Conservation (phyloP, 768 basidiomycete genomes). For the Cystobasidium onofrii region DNA sequence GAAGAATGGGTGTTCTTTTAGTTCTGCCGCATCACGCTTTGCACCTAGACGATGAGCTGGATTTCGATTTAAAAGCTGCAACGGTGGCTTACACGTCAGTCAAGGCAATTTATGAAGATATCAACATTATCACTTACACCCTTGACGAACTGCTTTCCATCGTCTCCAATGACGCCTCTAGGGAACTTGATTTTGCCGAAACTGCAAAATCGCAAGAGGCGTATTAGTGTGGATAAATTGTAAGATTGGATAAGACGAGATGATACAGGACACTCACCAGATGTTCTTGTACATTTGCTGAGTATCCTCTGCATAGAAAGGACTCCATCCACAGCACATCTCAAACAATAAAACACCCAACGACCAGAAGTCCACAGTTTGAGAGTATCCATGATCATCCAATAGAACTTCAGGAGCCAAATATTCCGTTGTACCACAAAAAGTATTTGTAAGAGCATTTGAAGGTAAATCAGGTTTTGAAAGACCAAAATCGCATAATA, state of each 20-base stretch:
- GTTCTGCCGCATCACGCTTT: conserved; percentile 76
- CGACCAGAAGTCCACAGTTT: conserved; percentile 89
- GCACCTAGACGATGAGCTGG: conserved; percentile 96
- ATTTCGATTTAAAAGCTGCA: conserved; percentile 89
- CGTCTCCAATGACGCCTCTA: conserved; percentile 89
- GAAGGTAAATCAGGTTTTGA: conserved; percentile 90
- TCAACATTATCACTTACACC: conserved; percentile 82
- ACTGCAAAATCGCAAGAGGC: conserved; percentile 50
- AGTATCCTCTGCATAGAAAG: conserved; percentile 97
- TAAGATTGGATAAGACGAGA: neutral
- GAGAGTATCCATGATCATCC: conserved; percentile 95
- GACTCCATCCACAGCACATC: conserved; percentile 99
- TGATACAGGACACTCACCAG: conserved; percentile 30
- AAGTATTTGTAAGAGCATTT: conserved; percentile 95
- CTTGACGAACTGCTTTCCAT: conserved; percentile 98
- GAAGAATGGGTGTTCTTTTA: conserved; percentile 96
- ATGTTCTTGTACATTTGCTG: conserved; percentile 95
- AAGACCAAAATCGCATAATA: conserved; percentile 94
- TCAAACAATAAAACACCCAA: conserved; percentile 75
- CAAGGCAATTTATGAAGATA: too few species aligned
- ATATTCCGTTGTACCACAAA: conserved; percentile 97
- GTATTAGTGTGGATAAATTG: neutral
- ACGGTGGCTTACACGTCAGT: conserved; percentile 7
- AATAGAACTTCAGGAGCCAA: conserved; percentile 97
- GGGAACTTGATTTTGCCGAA: conserved; percentile 99